Conservation (phyloP, 2,329 filamentous ascomycete species). For the Alternaria burnsii region DNA sequence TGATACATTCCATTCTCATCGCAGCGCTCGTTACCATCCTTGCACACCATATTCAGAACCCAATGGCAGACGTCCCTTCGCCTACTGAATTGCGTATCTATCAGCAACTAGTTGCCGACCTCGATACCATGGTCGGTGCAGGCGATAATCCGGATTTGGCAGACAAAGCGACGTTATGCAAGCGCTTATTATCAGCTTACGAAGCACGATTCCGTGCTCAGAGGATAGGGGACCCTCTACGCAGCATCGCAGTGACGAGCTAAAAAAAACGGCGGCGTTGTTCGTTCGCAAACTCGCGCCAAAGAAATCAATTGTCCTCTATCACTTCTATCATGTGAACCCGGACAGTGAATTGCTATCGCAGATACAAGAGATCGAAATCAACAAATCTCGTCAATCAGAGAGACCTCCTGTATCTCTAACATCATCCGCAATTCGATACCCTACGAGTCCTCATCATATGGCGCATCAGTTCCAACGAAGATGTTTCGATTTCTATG, state of each 20-base stretch:
- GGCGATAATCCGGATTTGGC: constrained; percentile 23
- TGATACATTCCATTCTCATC: constrained; percentile 19
- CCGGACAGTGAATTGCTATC: neutral
- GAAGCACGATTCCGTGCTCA: neutral
- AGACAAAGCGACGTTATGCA: constrained; percentile 21
- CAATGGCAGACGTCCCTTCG: constrained; percentile 8
- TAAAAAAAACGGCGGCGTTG: neutral
- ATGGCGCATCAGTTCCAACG: no score
- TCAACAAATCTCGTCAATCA: neutral
- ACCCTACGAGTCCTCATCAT: no score
- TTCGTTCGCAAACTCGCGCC: neutral
- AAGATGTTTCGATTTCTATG: no score
- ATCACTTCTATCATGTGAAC: neutral
- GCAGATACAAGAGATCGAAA: neutral
- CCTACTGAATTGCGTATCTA: constrained; percentile 18
- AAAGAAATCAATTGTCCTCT: neutral
- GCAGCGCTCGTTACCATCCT: constrained; percentile 36
- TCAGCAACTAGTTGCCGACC: constrained; percentile 17
- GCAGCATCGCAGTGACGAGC: neutral
- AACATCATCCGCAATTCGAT: no score
- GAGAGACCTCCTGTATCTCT: neutral
- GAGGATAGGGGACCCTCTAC: neutral
- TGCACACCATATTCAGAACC: constrained; percentile 27
- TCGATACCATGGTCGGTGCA: constrained; percentile 21
- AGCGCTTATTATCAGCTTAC: constrained; percentile 24